phyloP scores from a whole-genome alignment of 345 rosid species.

The Gossypium raimondii region DNA sequence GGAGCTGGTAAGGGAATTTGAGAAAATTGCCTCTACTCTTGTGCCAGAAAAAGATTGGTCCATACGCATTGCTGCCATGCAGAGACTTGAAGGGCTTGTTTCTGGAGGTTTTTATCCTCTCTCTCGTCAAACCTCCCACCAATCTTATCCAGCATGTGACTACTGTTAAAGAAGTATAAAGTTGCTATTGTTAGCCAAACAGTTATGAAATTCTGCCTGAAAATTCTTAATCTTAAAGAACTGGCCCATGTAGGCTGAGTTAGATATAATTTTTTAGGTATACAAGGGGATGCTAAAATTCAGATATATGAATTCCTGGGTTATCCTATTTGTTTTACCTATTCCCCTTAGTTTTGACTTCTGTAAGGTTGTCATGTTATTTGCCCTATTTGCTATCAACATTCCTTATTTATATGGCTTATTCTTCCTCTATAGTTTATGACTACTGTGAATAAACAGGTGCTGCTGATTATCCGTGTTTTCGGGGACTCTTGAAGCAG shows the following conservation, averaged over 20 bases:
- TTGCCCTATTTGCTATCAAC: neutral
- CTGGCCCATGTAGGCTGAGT: neutral
- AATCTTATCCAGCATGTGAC: neutral
- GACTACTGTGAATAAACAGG: conserved; percentile 37
- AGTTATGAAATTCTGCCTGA: neutral
- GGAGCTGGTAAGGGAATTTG: conserved; percentile 89
- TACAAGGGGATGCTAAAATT: neutral
- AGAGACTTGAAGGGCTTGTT: conserved; percentile 95
- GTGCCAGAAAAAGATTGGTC: conserved; percentile 99
- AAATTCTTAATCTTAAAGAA: neutral
- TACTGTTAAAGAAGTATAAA: neutral
- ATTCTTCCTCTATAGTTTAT: neutral
- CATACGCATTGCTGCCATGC: conserved; percentile 93
- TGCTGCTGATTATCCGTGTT: conserved; percentile 78
- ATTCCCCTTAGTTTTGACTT: neutral
- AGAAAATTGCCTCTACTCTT: conserved; percentile 76
- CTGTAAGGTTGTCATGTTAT: neutral
- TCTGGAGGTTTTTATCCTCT: conserved; percentile 60
- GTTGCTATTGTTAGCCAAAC: neutral
- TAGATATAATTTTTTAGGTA: neutral
- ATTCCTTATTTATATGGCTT: neutral
- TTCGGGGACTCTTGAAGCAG: conserved; percentile 89
- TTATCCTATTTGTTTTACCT: neutral
- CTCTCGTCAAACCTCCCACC: neutral
- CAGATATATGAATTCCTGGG: neutral